Conservation (phyloP, 768 basidiomycete species). For the Agrocybe praecox region DNA sequence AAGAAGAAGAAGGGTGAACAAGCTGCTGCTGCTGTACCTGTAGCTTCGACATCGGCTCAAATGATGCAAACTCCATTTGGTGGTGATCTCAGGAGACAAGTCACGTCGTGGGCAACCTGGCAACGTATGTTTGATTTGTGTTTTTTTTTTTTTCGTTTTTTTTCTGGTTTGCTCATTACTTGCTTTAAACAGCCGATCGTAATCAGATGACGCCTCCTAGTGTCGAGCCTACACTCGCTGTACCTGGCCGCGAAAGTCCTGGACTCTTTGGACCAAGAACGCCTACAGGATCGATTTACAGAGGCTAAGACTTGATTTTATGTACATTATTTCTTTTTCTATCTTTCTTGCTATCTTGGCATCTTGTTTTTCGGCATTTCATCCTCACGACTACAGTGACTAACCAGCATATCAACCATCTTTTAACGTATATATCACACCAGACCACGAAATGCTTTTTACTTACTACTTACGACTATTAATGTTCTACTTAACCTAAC, state of each 20-base stretch:
- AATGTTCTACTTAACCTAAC: not conserved
- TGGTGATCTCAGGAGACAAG: constrained; percentile 44
- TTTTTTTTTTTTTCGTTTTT: not conserved
- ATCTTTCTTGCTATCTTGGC: not conserved
- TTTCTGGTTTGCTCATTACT: constrained; percentile 3
- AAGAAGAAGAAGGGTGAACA: constrained; percentile 37
- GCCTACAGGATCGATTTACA: constrained; percentile 20
- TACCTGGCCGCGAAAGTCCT: constrained; percentile 59
- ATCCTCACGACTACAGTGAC: no score
- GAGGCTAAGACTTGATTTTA: constrained; percentile 4
- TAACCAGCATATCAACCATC: no score
- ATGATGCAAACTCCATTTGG: constrained; percentile 6
- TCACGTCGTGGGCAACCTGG: constrained; percentile 64
- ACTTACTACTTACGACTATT: constrained; percentile 1
- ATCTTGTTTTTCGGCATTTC: no score
- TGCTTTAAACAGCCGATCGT: constrained; percentile 54
- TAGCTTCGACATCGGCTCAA: constrained; percentile 30
- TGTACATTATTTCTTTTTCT: not conserved
- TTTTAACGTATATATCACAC: no score
- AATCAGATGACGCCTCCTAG: constrained; percentile 62
- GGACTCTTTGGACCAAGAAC: constrained; percentile 73
- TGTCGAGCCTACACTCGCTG: constrained; percentile 58
- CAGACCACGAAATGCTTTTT: no score
- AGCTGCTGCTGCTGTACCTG: constrained; percentile 18
- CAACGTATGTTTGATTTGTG: constrained; percentile 49